phyloP scores from a whole-genome alignment of 1,284 basidiomycete species.

The Leccinum subrobustum region DNA sequence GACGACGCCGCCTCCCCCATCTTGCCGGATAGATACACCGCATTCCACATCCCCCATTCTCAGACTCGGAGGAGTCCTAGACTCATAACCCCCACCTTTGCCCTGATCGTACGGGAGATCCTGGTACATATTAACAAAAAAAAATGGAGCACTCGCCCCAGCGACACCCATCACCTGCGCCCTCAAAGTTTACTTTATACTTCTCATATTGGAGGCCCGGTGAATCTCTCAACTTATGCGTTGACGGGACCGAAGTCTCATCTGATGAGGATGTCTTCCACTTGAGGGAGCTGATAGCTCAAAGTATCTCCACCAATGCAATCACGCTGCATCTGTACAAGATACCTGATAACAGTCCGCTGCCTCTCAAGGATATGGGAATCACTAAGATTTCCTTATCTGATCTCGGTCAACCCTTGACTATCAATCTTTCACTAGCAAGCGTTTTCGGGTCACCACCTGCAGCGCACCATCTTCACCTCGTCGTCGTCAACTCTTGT shows the following conservation, averaged over 20 bases:
- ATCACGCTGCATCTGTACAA: not conserved
- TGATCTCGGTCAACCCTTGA: not conserved
- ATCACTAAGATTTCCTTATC: not conserved
- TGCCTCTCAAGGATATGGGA: not conserved
- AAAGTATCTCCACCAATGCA: not conserved
- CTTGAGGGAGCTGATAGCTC: not conserved
- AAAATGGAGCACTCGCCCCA: too few relatives aligned
- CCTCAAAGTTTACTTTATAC: not conserved
- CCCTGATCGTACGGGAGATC: too few relatives aligned
- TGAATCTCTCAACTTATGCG: not conserved
- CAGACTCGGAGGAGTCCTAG: too few relatives aligned
- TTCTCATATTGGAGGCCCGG: not conserved
- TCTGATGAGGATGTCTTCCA: not conserved
- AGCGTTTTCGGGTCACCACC: not conserved
- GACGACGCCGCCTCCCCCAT: too few relatives aligned
- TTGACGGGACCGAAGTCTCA: not conserved
- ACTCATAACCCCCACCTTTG: too few relatives aligned
- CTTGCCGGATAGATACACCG: too few relatives aligned
- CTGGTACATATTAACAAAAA: too few relatives aligned
- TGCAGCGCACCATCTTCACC: not conserved
- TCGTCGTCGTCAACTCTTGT: not conserved
- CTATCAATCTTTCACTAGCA: not conserved
- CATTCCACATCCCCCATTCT: too few relatives aligned
- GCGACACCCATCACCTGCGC: too few relatives aligned
- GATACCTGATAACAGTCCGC: not conserved